These are phyloP conservation scores for Mycena polygramma DNA, from an alignment of 768 basidiomycete species.

Conservation along the genomic window DNA sequence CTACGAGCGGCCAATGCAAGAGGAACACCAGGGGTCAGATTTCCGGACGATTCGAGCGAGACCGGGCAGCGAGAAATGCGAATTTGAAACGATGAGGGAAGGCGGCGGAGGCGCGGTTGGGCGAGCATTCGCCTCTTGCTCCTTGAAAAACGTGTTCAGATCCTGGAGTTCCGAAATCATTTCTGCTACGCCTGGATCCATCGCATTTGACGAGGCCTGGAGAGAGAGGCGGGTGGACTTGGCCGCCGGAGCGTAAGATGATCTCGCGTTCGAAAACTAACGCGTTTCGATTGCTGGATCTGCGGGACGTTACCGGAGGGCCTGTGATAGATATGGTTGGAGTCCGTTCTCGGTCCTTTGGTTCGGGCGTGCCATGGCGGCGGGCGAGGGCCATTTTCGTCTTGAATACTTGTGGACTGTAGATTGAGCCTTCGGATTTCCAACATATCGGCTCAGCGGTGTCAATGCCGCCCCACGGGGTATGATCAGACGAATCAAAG, in stretches of 20 bases:
- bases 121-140: slow-evolving; percentile 33
- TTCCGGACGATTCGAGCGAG: slow-evolving; percentile 50
- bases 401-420: slow-evolving; percentile 49
- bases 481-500: slow-evolving; percentile 53
- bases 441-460: slow-evolving; percentile 41
- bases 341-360: slow-evolving; percentile 22
- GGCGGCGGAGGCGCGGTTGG: slow-evolving; percentile 45
- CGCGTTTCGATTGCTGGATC: slow-evolving; percentile 43
- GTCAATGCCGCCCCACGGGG: slow-evolving; percentile 52
- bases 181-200: slow-evolving; percentile 55
- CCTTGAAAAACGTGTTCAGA: slow-evolving; percentile 56
- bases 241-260: slow-evolving; percentile 45
- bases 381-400: slow-evolving; percentile 37
- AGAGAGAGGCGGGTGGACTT: slow-evolving; percentile 49
- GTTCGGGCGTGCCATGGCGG: slow-evolving; percentile 8
- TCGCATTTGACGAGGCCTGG: slow-evolving; percentile 48
- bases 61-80: slow-evolving; percentile 54
- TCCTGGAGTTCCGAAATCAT: slow-evolving; percentile 57
- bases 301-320: slow-evolving; percentile 21
- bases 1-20: slow-evolving; percentile 53
- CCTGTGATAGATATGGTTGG: slow-evolving; percentile 22
- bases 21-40: slow-evolving; percentile 36
- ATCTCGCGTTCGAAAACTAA: slow-evolving; percentile 53
- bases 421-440: slow-evolving; percentile 58
- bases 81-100: slow-evolving; percentile 58